Evolutionary conservation across 116 monocot genomes (phyloP), one percentile per base, ranked within the genome.

Genomic region (Thalassia testudinum): DNA sequence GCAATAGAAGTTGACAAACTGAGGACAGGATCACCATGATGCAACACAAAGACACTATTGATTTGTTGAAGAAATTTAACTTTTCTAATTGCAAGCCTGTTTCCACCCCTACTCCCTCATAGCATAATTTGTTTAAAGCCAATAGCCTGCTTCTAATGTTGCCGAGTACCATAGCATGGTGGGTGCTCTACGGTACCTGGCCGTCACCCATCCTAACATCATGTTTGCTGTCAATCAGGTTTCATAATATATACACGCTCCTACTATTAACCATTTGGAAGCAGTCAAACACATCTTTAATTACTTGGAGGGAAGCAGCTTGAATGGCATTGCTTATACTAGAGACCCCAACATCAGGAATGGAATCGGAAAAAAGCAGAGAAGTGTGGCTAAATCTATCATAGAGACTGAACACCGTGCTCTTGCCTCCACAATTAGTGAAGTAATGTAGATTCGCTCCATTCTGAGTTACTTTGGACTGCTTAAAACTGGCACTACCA

Each of bases 21-120:
- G n/a, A 0, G 1, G 2, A 42, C 11, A 53, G 53, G 7, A 3
- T 63, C 10, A 6, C 4, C 24, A 22, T 52, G 1, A 17, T 24
- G 0, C 42, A 63, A 20, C 16, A 5, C 1, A 52, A 63, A 20
- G 52, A 63, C 42, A 63, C 43, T 11, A 30, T 2, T 42, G 63
- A 63, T 43, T 22, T 63, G 5, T n/a, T 63, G 0, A 20, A 42
- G 5, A n/a, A n/a, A n/a, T 14, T 42, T 7, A 52, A 52, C 0
- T 53, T 63, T 21, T 0, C 0, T 8, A 26, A 19, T 42, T 5
- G 21, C 10, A 52, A 53, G 10, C 34, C 17, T 1, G n/a, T 53
- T 4, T n/a, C 40, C 5, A 15, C 47, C 20, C 53, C 63, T n/a
- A 38, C 21, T 4, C 1, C 56, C 1, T 2, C n/a, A n/a, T n/a